A percentile compares a stretch with the other conserved stretches of the same genome.
These are phyloP conservation scores for Cercospora beticola DNA, from an alignment of 2,329 filamentous ascomycete species.

Conservation along the genomic window DNA sequence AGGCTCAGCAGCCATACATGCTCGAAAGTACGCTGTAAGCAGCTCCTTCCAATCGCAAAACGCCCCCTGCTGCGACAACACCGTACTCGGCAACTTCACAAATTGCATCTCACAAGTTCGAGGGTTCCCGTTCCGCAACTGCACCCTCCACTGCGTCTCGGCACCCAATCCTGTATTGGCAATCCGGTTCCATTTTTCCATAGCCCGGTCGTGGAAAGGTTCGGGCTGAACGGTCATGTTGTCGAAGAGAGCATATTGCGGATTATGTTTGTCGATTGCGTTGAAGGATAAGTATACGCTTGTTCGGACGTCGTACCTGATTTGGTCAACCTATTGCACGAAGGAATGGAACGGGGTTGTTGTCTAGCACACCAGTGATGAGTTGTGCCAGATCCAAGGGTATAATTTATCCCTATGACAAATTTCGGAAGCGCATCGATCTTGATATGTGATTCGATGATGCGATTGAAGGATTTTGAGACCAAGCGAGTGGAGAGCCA, in stretches of 20 bases:
- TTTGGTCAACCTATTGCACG: background rate
- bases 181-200: slow-evolving; percentile 31
- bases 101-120: slow-evolving; percentile 11
- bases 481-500: slow-evolving; percentile 23
- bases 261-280: slow-evolving; percentile 22
- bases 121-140: slow-evolving; percentile 15
- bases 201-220: slow-evolving; percentile 17
- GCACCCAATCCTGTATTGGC: slow-evolving; percentile 18
- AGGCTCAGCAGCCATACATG: background rate
- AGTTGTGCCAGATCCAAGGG: slow-evolving; percentile 22
- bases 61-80: slow-evolving; percentile 21
- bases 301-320: slow-evolving; percentile 15
- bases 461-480: slow-evolving; percentile 18
- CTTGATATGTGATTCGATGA: slow-evolving; percentile 22
- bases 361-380: slow-evolving; percentile 26
- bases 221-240: slow-evolving; percentile 23
- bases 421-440: slow-evolving; percentile 16
- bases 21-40: slow-evolving; percentile 25
- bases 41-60: slow-evolving; percentile 31
- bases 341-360: background rate
- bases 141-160: slow-evolving; percentile 25
- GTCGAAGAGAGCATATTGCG: slow-evolving; percentile 29
- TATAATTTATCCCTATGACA: slow-evolving; percentile 23
- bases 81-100: slow-evolving; percentile 22
- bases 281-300: slow-evolving; percentile 26